Base-by-base conservation (phyloP, 148 eudicot species). In the Spergularia marina region DNA sequence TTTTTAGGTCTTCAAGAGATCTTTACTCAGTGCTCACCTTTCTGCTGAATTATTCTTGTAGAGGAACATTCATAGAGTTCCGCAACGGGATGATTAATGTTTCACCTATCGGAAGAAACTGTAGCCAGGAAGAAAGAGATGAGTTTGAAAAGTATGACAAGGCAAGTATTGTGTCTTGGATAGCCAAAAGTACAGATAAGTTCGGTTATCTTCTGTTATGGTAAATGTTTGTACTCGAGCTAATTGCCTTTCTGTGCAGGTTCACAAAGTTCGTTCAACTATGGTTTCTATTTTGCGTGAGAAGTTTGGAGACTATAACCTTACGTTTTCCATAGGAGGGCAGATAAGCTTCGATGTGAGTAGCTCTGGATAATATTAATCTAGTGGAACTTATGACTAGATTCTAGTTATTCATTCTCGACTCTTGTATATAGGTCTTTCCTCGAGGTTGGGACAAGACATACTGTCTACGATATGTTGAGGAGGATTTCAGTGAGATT, bases 361-460 rank as follows among this genome's bases (percentile, higher is more conserved):
- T 83, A 68, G 53, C 71, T 79, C 53, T 70, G 17, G 23, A 59
- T 60, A 81, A 58, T 12, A 72, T 75, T 18, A 40, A 63, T 59
- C 75, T 51, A 8, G n/a, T 30, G 6, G 10, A 23, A 10, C 17
- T 16, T 72, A 21, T 44, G 7, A 3, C 6, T 25, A 55, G 47
- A 53, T 65, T 75, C 20, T 41, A 57, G 39, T 36, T 61, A 51
- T 61, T 47, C 34, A 57, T 14, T 39, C 51, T 74, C 7, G 7
- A 40, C 12, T 14, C 15, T 18, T 20, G 39, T 14, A 18, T 59
- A 68, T 80, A 95, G 99, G 99, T 87, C 25, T 95, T 95, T 73
- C 99, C 97, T 72, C 89, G 79, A 76, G 99, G 99, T 73, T 95
- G 97, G 99, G 99, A 95, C 82, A 95, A 95, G 80, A 95, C 99